These are phyloP conservation scores for Alternaria novae-zelandiae DNA, from an alignment of 2,329 filamentous ascomycete species.

Conservation along the genomic window DNA sequence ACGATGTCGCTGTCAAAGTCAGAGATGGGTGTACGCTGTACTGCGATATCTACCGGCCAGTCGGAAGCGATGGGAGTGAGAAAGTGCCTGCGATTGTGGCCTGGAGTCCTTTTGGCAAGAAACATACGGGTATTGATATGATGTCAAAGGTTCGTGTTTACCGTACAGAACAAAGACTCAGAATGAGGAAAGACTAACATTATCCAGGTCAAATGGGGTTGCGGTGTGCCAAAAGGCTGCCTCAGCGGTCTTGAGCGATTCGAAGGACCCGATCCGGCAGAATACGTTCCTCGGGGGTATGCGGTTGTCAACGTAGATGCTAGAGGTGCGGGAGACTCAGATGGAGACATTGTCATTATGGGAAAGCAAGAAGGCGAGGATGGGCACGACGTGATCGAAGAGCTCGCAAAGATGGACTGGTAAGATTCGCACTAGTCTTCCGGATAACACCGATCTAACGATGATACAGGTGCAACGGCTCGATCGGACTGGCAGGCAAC, in stretches of 20 bases:
- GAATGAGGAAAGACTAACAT: neutral
- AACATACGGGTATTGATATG: constrained; percentile 12
- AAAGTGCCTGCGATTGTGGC: constrained; percentile 52
- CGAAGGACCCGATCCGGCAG: constrained; percentile 50
- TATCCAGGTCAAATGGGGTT: constrained; percentile 4
- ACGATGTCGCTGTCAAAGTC: constrained; percentile 14
- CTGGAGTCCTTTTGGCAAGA: constrained; percentile 55
- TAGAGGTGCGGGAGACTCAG: constrained; percentile 36
- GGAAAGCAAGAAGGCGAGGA: constrained; percentile 46
- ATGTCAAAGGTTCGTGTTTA: neutral
- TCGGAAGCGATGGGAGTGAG: constrained; percentile 11
- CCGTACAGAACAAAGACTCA: neutral
- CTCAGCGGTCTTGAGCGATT: constrained; percentile 46
- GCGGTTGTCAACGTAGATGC: constrained; percentile 41
- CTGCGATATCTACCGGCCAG: constrained; percentile 24
- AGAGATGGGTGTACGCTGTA: constrained; percentile 14
- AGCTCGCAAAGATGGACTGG: constrained; percentile 51
- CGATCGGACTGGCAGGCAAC: constrained; percentile 48
- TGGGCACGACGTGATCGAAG: constrained; percentile 54
- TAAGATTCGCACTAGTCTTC: constrained; percentile 26
- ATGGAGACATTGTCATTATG: constrained; percentile 31
- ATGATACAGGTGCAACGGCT: constrained; percentile 40
- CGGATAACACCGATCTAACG: neutral
- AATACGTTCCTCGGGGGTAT: constrained; percentile 40
- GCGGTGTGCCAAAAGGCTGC: constrained; percentile 7